These are phyloP conservation scores for Cryptococcus sp. DNA, from an alignment of 1,284 basidiomycete genomes.

Conservation along the genomic window DNA sequence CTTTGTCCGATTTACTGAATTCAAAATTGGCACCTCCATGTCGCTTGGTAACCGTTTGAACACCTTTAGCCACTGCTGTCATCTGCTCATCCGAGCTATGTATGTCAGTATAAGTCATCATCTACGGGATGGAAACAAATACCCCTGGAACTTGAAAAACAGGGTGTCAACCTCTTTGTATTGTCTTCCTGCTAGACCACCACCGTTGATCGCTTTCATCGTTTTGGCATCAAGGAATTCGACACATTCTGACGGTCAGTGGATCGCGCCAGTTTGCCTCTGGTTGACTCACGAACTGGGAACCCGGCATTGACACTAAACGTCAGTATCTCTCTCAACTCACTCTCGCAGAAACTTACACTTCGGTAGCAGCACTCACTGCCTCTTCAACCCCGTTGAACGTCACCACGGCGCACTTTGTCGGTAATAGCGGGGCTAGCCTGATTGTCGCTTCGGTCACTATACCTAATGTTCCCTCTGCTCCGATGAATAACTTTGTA, in stretches of 20 bases:
- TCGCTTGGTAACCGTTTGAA: conserved; percentile 57
- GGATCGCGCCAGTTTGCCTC: neutral
- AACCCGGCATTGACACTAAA: conserved; percentile 58
- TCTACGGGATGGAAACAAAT: neutral
- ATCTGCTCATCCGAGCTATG: conserved; percentile 55
- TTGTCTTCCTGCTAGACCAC: conserved; percentile 54
- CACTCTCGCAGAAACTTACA: conserved; percentile 29
- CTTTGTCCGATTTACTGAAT: conserved; percentile 62
- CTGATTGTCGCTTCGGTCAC: conserved; percentile 84
- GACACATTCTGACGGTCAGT: conserved; percentile 61
- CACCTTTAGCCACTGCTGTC: conserved; percentile 60
- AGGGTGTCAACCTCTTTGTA: conserved; percentile 69
- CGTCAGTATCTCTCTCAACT: neutral
- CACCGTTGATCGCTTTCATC: conserved; percentile 65
- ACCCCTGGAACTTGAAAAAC: conserved; percentile 84
- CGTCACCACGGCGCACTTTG: conserved; percentile 52
- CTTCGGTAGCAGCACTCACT: conserved; percentile 60
- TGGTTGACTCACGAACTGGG: conserved; percentile 39
- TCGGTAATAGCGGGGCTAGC: conserved; percentile 74
- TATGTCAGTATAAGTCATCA: neutral
- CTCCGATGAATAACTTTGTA: conserved; percentile 88
- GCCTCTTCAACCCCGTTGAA: conserved; percentile 54
- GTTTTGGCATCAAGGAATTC: conserved; percentile 69
- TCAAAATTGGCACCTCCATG: conserved; percentile 68
- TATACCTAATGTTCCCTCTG: conserved; percentile 90